Conservation (phyloP, 768 basidiomycete genomes). For the Boletus sp. region DNA sequence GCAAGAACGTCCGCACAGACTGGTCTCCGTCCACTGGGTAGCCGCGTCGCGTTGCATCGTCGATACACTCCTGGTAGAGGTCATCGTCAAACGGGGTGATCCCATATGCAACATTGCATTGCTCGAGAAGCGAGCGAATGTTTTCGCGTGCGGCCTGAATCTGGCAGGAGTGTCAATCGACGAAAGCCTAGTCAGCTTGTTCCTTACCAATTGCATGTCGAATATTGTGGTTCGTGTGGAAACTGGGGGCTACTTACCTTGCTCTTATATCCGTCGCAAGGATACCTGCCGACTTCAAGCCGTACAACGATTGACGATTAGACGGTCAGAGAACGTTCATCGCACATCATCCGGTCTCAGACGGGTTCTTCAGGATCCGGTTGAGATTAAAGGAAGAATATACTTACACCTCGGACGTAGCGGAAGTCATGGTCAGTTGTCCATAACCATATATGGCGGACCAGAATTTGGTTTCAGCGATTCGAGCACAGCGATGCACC, state of each 20-base stretch:
- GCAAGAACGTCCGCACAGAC: slow-evolving; percentile 31
- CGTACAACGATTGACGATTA: background rate
- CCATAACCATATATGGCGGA: background rate
- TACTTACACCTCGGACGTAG: too few relatives aligned
- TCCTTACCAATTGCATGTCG: slow-evolving; percentile 15
- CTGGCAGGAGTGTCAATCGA: slow-evolving; percentile 5
- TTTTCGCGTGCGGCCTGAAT: slow-evolving; percentile 10
- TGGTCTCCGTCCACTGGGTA: slow-evolving; percentile 24
- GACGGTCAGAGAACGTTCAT: slow-evolving; percentile 2
- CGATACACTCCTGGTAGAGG: slow-evolving; percentile 22
- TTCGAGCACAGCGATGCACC: background rate
- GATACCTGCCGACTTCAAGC: background rate
- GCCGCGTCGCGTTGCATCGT: slow-evolving; percentile 22
- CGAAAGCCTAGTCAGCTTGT: background rate
- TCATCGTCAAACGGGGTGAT: slow-evolving; percentile 11
- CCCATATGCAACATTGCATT: slow-evolving; percentile 16
- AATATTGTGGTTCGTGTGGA: background rate
- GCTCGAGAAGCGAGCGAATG: slow-evolving; percentile 14
- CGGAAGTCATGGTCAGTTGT: too few relatives aligned
- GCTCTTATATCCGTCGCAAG: slow-evolving; percentile 5
- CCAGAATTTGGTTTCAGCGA: too few relatives aligned
- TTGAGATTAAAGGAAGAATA: background rate
- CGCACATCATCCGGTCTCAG: background rate
- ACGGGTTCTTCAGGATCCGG: background rate
- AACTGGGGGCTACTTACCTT: background rate